Conservation (phyloP, 2,329 filamentous ascomycete species). For the Pseudogymnoascus destructans region DNA sequence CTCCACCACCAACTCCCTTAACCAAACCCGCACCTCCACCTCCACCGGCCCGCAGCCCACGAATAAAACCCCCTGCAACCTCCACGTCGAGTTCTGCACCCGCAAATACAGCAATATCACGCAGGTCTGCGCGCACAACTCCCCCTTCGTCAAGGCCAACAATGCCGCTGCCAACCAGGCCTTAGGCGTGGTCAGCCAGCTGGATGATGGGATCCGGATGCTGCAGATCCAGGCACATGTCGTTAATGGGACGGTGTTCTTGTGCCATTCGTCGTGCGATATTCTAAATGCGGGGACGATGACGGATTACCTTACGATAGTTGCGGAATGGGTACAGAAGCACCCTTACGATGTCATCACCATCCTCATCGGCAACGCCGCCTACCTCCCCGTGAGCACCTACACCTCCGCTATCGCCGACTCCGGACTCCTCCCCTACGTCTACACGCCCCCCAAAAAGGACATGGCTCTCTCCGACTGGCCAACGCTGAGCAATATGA, state of each 20-base stretch:
- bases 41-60: constrained; percentile 34
- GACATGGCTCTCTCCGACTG: constrained; percentile 65
- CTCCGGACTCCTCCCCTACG: constrained; percentile 58
- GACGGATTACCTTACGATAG: constrained; percentile 54
- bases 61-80: constrained; percentile 72
- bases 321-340: constrained; percentile 56
- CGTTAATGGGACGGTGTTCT: constrained; percentile 50
- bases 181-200: constrained; percentile 52
- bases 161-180: constrained; percentile 68
- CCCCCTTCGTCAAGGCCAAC: constrained; percentile 56
- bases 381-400: constrained; percentile 49
- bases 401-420: constrained; percentile 58
- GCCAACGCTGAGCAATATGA: constrained; percentile 71
- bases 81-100: constrained; percentile 61
- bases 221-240: constrained; percentile 52
- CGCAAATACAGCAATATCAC: constrained; percentile 74
- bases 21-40: constrained; percentile 36
- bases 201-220: constrained; percentile 63
- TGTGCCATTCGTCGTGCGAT: constrained; percentile 77
- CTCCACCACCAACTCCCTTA: constrained; percentile 26
- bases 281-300: constrained; percentile 71
- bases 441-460: constrained; percentile 58
- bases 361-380: constrained; percentile 72
- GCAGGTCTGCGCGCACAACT: constrained; percentile 67
- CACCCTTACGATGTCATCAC: constrained; percentile 84